Evolutionary conservation across 768 basidiomycete genomes (phyloP).

Genomic region (Pluteus cervinus): DNA sequence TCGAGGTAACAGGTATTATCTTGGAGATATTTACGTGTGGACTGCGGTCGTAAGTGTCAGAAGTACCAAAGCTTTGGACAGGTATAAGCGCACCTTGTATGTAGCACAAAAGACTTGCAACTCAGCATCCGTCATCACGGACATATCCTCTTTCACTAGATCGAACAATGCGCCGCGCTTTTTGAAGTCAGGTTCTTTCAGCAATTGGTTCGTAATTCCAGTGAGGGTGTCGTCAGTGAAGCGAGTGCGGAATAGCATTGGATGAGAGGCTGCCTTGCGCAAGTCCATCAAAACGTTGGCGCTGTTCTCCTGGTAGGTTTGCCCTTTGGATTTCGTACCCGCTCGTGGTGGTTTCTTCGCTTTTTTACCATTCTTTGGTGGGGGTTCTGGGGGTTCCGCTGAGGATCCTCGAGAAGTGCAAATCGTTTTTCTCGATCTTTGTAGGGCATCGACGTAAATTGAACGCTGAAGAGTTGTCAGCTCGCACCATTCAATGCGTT

Average conservation of each 20-base stretch:
- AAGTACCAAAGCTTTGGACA: background rate
- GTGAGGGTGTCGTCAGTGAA: conserved; percentile 76
- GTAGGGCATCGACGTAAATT: conserved; percentile 82
- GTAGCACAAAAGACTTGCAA: conserved; percentile 79
- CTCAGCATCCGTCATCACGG: conserved; percentile 97
- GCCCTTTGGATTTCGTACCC: conserved; percentile 48
- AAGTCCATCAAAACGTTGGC: conserved; percentile 97
- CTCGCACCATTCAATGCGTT: conserved; percentile 92
- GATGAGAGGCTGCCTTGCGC: conserved; percentile 93
- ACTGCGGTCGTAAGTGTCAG: conserved; percentile 30
- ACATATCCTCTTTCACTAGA: conserved; percentile 94
- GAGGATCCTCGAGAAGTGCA: too few species aligned
- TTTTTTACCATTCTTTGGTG: conserved; percentile 20
- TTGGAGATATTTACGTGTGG: conserved; percentile 68
- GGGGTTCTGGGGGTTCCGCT: conserved; percentile 38
- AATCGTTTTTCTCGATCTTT: conserved; percentile 78
- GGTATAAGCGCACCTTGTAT: conserved; percentile 62
- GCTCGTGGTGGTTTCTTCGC: conserved; percentile 40
- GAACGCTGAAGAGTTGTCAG: conserved; percentile 80
- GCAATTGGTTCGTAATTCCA: conserved; percentile 70
- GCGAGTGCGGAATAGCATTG: conserved; percentile 86
- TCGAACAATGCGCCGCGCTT: conserved; percentile 75
- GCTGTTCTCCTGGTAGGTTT: conserved; percentile 72
- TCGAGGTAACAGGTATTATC: conserved; percentile 72
- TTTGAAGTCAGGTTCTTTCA: conserved; percentile 91